A percentile compares a stretch with the other conserved stretches of the same genome.
Evolutionary conservation across 2,329 filamentous ascomycete species (phyloP).

Genomic region (Juglanconis oblonga): DNA sequence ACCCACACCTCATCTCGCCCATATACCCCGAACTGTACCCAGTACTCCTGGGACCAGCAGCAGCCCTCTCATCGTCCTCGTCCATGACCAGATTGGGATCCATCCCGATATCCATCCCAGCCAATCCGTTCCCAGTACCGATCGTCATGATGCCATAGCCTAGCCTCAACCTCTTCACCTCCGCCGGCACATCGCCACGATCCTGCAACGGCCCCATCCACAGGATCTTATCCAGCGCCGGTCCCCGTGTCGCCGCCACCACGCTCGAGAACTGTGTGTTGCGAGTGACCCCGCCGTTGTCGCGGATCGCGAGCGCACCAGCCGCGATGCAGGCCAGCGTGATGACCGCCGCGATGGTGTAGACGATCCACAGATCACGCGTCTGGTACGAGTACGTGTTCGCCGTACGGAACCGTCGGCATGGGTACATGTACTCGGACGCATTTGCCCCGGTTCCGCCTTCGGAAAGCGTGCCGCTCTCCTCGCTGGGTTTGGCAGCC

Average conservation of each 20-base stretch:
- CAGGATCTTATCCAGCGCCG: conserved; percentile 34
- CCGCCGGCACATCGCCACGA: conserved; percentile 20
- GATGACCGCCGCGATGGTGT: conserved; percentile 24
- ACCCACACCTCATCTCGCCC: conserved; percentile 23
- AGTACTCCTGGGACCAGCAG: not conserved
- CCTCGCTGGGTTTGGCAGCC: conserved; percentile 28
- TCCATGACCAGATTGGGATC: conserved; percentile 1
- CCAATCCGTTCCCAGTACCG: not conserved
- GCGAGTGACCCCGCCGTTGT: conserved; percentile 33
- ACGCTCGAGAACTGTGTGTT: conserved; percentile 39
- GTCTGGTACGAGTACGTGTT: conserved; percentile 33
- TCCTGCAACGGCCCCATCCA: conserved; percentile 21
- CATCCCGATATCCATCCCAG: not conserved
- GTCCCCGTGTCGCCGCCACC: conserved; percentile 39
- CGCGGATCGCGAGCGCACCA: conserved; percentile 32
- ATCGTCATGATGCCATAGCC: conserved; percentile 26
- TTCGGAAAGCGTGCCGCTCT: conserved; percentile 23
- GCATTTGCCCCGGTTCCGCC: conserved; percentile 13
- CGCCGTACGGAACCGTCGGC: conserved; percentile 28
- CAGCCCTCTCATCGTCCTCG: conserved; percentile 6
- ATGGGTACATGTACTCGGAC: conserved; percentile 27
- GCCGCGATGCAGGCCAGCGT: conserved; percentile 27
- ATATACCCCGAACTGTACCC: conserved; percentile 3
- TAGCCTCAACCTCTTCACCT: conserved; percentile 21
- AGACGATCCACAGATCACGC: conserved; percentile 32